Conservation (phyloP, 495 filamentous ascomycete genomes). For the Hyaloscypha hepaticicola region DNA sequence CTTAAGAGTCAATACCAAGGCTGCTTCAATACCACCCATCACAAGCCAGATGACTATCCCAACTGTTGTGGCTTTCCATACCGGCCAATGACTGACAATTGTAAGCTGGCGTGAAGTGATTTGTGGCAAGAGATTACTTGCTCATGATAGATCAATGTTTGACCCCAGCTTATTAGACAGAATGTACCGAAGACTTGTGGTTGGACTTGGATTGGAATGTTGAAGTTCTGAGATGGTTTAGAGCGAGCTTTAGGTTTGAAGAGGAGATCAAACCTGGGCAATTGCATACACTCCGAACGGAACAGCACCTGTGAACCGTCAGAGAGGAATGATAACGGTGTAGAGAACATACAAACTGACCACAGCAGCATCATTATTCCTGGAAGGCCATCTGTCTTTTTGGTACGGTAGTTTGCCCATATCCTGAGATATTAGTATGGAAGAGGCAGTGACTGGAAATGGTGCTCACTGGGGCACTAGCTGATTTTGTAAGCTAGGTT, state of each 20-base stretch:
- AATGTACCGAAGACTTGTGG: slow-evolving; percentile 10
- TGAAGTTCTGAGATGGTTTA: slow-evolving; percentile 4
- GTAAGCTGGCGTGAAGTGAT: no score
- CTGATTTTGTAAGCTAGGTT: background rate
- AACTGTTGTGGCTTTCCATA: slow-evolving; percentile 1
- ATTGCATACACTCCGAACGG: slow-evolving; percentile 8
- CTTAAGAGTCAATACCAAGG: background rate
- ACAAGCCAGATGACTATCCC: background rate
- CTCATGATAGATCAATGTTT: slow-evolving; percentile 6
- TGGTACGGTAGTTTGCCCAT: slow-evolving; percentile 2
- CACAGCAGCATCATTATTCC: slow-evolving; percentile 6
- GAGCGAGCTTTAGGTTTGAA: background rate
- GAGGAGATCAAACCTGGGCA: background rate
- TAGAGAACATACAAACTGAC: background rate
- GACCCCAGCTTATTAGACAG: background rate
- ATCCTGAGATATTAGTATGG: background rate
- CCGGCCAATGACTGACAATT: background rate
- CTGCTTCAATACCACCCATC: slow-evolving; percentile 1
- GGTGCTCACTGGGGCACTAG: slow-evolving; percentile 6
- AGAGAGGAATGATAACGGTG: background rate
- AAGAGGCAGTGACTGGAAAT: background rate
- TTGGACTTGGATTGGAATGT: slow-evolving; percentile 10
- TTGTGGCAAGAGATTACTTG: background rate
- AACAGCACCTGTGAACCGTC: slow-evolving; percentile 5
- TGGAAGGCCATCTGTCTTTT: slow-evolving; percentile 1